phyloP scores from a whole-genome alignment of 768 basidiomycete genomes.

The Tulasnella sp. region DNA sequence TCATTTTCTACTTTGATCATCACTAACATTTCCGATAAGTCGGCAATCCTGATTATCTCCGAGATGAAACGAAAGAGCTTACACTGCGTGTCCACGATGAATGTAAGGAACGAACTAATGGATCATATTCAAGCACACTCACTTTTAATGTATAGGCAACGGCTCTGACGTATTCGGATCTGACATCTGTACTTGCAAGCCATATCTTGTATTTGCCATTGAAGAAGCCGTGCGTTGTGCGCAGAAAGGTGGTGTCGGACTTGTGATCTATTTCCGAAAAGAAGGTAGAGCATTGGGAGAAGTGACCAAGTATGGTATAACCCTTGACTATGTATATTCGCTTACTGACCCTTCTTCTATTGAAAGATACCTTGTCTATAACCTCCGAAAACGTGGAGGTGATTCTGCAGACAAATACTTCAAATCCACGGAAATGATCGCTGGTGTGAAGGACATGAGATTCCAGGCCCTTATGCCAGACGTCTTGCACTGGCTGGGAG shows the following conservation, averaged over 20 bases:
- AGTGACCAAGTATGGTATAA: constrained; percentile 58
- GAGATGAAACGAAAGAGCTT: constrained; percentile 63
- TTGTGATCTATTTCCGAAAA: constrained; percentile 89
- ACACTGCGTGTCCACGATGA: constrained; percentile 89
- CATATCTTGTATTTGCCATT: constrained; percentile 84
- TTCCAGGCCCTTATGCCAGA: constrained; percentile 94
- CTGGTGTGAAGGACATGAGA: constrained; percentile 93
- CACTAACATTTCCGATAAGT: constrained; percentile 33
- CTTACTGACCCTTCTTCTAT: background rate
- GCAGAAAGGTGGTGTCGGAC: constrained; percentile 76
- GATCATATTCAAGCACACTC: background rate
- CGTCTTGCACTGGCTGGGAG: constrained; percentile 87
- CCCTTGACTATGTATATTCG: background rate
- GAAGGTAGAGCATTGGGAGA: constrained; percentile 89
- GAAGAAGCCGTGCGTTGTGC: constrained; percentile 81
- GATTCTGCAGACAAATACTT: constrained; percentile 92
- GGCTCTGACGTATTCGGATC: constrained; percentile 95
- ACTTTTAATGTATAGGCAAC: constrained; percentile 40
- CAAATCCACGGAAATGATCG: constrained; percentile 82
- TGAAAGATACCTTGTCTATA: constrained; percentile 79
- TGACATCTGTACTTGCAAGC: constrained; percentile 53
- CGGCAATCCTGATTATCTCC: constrained; percentile 67
- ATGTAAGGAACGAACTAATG: no score
- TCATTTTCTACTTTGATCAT: background rate
- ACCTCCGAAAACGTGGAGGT: constrained; percentile 86